Evolutionary conservation across 805 yeast species (phyloP).

Genomic region (Metschnikowia corniflorae): DNA sequence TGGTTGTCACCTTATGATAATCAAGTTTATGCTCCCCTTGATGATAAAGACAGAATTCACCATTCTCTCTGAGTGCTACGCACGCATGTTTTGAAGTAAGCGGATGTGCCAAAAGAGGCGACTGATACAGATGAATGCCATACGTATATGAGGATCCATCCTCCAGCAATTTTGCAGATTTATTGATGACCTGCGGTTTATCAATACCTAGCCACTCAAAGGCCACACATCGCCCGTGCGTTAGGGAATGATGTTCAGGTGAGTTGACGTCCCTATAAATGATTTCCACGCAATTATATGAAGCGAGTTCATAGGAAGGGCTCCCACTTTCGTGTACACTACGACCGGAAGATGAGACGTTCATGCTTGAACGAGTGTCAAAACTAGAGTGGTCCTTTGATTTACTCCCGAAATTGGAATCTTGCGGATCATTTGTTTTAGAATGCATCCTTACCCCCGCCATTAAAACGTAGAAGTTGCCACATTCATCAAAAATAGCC

Average conservation of each 20-base stretch:
- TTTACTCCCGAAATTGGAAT: neutral
- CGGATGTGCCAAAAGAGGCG: slow-evolving; percentile 68
- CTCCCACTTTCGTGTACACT: slow-evolving; percentile 14
- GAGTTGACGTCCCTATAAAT: slow-evolving; percentile 41
- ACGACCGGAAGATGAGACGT: neutral
- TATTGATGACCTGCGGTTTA: slow-evolving; percentile 56
- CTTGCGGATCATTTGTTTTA: no score
- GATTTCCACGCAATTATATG: slow-evolving; percentile 45
- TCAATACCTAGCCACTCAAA: slow-evolving; percentile 75
- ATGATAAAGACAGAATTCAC: slow-evolving; percentile 55
- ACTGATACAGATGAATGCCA: slow-evolving; percentile 54
- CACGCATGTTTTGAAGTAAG: slow-evolving; percentile 66
- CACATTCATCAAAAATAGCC: slow-evolving; percentile 71
- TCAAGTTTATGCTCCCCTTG: slow-evolving; percentile 64
- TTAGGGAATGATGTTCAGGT: slow-evolving; percentile 12
- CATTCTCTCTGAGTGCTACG: slow-evolving; percentile 60
- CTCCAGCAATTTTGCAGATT: slow-evolving; percentile 50
- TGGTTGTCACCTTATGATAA: slow-evolving; percentile 39
- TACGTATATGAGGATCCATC: slow-evolving; percentile 39
- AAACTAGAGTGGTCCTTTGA: neutral
- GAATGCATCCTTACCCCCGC: slow-evolving; percentile 33
- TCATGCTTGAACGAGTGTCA: neutral
- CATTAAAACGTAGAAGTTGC: slow-evolving; percentile 47
- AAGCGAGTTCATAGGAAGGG: slow-evolving; percentile 41
- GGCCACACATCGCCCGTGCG: slow-evolving; percentile 31